These are phyloP conservation scores for Scenedesmus sp. DNA, from an alignment of 163 green algal genomes.

Conservation along the genomic window DNA sequence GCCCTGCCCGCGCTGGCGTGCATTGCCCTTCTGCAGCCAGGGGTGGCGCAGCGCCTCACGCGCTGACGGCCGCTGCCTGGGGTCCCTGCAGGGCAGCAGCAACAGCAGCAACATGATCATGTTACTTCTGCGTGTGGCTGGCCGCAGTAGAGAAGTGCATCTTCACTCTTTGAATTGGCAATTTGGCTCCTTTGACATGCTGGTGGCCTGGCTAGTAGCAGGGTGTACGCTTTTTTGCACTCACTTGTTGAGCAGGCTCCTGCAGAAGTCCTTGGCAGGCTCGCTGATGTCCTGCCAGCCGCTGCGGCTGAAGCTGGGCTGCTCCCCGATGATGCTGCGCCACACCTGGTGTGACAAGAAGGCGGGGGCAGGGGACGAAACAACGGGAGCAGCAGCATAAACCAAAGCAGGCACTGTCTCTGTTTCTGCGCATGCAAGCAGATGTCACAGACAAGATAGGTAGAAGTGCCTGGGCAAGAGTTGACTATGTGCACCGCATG, in stretches of 20 bases:
- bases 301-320: slow-evolving; percentile 73
- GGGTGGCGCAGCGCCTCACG: slow-evolving; percentile 85
- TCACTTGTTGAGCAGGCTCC: slow-evolving; percentile 83
- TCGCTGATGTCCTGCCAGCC: slow-evolving; percentile 85
- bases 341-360: slow-evolving; percentile 46
- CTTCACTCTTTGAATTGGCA: no score
- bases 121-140: no score
- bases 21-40: slow-evolving; percentile 77
- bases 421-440: neutral
- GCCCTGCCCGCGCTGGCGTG: slow-evolving; percentile 62
- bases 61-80: slow-evolving; percentile 70
- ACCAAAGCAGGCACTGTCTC: neutral
- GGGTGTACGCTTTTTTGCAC: neutral
- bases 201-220: no score
- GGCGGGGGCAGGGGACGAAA: neutral
- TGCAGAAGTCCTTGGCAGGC: slow-evolving; percentile 89
- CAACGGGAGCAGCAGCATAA: neutral
- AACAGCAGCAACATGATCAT: slow-evolving; percentile 27
- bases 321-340: slow-evolving; percentile 87
- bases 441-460: no score
- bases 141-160: no score
- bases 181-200: no score
- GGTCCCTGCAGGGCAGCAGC: slow-evolving; percentile 59
- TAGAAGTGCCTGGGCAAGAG: no score
- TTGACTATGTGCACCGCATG: no score